These are phyloP conservation scores for Gossypium laxum DNA, from an alignment of 441 rosid genomes.

Conservation along the genomic window DNA sequence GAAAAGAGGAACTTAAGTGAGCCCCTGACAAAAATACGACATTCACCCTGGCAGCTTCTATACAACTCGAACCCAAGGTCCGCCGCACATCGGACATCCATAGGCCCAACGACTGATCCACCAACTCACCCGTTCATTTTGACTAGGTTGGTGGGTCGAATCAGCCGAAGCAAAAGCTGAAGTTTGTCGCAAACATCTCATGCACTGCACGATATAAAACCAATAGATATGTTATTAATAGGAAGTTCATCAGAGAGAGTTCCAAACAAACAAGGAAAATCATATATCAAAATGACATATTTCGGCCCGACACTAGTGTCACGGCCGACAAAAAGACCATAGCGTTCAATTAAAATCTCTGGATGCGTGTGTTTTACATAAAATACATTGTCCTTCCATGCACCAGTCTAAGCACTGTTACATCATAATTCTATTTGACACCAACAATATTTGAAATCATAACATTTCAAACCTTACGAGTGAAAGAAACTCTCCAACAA, in stretches of 20 bases:
- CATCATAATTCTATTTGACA: not conserved
- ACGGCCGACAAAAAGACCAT: not conserved
- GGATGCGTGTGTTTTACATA: not conserved
- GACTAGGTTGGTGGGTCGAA: conserved; percentile 39
- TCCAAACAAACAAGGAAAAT: not conserved
- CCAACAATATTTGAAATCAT: not conserved
- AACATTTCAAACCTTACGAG: not conserved
- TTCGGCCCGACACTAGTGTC: not conserved
- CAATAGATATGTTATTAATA: not conserved
- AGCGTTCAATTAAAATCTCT: not conserved
- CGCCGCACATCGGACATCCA: conserved; percentile 98
- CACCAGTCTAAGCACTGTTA: not conserved
- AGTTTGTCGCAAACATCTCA: conserved; percentile 94
- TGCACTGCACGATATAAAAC: conserved; percentile 49
- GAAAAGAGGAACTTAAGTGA: not conserved
- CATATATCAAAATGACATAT: not conserved
- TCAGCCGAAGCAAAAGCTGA: conserved; percentile 73
- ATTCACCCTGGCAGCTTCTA: conserved; percentile 20
- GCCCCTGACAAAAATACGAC: not conserved
- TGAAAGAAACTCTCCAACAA: not conserved
- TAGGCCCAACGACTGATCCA: conserved; percentile 98
- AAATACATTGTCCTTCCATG: not conserved
- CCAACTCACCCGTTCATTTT: conserved; percentile 66
- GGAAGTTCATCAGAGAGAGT: not conserved
- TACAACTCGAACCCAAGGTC: conserved; percentile 94